These are phyloP conservation scores for Mrakia hoshinonis DNA, from an alignment of 768 basidiomycete species.

Conservation along the genomic window DNA sequence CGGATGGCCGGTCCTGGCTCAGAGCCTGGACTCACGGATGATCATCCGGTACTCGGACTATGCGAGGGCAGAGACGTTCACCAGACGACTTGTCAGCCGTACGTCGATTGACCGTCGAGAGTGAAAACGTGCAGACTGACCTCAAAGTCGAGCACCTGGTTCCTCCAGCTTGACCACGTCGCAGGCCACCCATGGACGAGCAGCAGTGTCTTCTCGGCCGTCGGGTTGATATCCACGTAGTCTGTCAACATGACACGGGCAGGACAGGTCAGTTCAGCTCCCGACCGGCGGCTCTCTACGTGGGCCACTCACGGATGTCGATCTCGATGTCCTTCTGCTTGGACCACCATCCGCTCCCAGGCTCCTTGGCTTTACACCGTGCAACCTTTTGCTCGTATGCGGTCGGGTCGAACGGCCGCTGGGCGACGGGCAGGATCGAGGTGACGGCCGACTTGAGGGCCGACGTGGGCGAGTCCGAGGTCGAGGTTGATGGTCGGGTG, in stretches of 20 bases:
- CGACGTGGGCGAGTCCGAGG: neutral
- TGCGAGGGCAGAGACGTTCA: neutral
- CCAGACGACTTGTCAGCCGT: neutral
- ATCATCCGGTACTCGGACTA: neutral
- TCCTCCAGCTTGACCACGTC: constrained; percentile 65
- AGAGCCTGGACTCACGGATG: neutral
- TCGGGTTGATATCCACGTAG: constrained; percentile 58
- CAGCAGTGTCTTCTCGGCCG: constrained; percentile 49
- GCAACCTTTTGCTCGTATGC: constrained; percentile 17
- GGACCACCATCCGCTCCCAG: neutral
- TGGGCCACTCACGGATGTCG: constrained; percentile 2
- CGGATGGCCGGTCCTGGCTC: neutral
- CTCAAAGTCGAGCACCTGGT: constrained; percentile 60
- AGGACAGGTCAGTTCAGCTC: neutral
- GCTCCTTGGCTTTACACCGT: constrained; percentile 5
- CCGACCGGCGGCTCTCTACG: neutral
- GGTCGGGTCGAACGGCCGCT: neutral
- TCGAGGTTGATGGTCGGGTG: neutral
- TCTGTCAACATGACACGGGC: constrained; percentile 41
- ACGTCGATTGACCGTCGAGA: neutral
- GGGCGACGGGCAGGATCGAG: neutral
- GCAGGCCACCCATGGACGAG: constrained; percentile 75
- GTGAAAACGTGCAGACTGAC: constrained; percentile 37
- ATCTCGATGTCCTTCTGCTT: neutral
- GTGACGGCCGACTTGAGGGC: neutral